A percentile compares a stretch with the other conserved stretches of the same genome.
Conservation (phyloP, 352 stramenopile species). For the Hyaloperonospora arabidopsidis region DNA sequence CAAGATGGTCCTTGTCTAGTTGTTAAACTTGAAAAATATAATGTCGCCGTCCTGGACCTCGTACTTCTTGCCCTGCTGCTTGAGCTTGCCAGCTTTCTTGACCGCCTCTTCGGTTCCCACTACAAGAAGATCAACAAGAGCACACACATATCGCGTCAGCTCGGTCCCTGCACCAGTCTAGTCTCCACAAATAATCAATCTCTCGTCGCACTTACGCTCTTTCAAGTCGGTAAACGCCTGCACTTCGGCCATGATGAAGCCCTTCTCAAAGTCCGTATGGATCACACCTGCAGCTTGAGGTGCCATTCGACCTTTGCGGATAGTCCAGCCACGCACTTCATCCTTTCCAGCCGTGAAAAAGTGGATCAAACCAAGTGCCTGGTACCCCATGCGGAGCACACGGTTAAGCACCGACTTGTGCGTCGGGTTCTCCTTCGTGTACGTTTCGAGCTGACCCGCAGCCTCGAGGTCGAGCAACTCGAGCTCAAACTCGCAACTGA, state of each 20-base stretch:
- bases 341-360: conserved; percentile 99
- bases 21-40: conserved; percentile 92
- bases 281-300: conserved; percentile 98
- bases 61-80: conserved; percentile 89
- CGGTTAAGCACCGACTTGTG: conserved; percentile 91
- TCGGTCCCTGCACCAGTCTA: background rate
- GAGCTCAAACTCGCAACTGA: conserved; percentile 98
- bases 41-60: conserved; percentile 84
- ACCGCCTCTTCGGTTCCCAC: conserved; percentile 80
- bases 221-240: conserved; percentile 85
- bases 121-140: conserved; percentile 13
- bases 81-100: conserved; percentile 86
- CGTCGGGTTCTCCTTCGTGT: conserved; percentile 78
- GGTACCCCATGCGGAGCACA: conserved; percentile 97
- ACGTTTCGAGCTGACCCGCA: conserved; percentile 44
- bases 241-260: conserved; percentile 96
- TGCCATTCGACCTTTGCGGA: conserved; percentile 94
- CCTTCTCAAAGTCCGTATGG: conserved; percentile 99
- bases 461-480: conserved; percentile 83
- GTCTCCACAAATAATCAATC: background rate
- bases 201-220: conserved; percentile 60
- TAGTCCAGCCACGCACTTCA: conserved; percentile 98
- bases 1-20: conserved; percentile 36
- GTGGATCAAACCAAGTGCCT: conserved; percentile 96
- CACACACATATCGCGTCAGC: conserved; percentile 7